Evolutionary conservation across 1,139 yeast genomes (phyloP), one percentile per base, ranked within the genome.

Genomic region (Blastobotrys ciferrii): DNA sequence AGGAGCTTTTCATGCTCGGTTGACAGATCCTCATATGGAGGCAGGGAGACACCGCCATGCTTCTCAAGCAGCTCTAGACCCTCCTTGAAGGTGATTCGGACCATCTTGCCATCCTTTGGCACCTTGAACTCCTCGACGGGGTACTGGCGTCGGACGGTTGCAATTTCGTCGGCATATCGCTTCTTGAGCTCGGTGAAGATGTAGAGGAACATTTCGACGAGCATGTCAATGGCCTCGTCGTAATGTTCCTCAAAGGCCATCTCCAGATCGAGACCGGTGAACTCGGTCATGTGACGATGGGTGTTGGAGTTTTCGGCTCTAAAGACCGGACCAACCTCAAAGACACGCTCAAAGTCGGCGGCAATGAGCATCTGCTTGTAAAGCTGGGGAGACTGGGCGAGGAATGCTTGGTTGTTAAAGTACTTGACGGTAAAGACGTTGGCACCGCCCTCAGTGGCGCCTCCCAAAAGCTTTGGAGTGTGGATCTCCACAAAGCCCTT

Each of bases 301-400:
- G 98, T 92, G 75, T 92, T 89, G 56, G 98, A 91, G 77, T 92
- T 92, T 72, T 92, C 99, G 51, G 99, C 99, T 72, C 99, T 82
- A 80, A 92, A 92, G 48, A 92, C 98, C 43, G 99, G 98, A 1
- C 94, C 98, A 62, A 92, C 79, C 74, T 92, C 99, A 66, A 82
- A 94, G 45, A 92, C 99, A 63, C 80, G 82, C 74, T 92, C 98
- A 64, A 92, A 92, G 73, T 92, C 99, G 54, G 96, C 95, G 47
- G 97, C 96, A 71, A 92, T 92, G 68, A 92, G 80, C 79, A 92
- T 96, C 75, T 92, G 98, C 76, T 92, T 92, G 78, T 92, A 88
- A 60, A 92, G 78, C 75, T 92, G 99, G 46, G 99, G 99, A 40
- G 97, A 88, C 75, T 92, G 99, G 30, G 99, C 98, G 65, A 92